Evolutionary conservation across 805 yeast genomes (phyloP).

Genomic region (Kregervanrija delftensis): DNA sequence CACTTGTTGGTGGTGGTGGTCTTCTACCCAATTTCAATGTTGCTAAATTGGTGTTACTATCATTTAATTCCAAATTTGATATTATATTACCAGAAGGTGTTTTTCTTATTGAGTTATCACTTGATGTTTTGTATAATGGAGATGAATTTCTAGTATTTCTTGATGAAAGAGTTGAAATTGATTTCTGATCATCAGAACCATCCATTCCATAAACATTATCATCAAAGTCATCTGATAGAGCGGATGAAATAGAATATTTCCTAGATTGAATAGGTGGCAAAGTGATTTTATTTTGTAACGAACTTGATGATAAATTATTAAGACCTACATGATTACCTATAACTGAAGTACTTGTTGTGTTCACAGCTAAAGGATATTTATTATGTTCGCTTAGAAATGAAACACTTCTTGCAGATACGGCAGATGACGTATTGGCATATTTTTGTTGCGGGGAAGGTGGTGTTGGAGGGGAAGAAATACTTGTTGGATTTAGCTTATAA

Average conservation of each 20-base stretch:
- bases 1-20: conserved; percentile 7
- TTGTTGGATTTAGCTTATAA: conserved; percentile 18
- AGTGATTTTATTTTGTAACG: neutral
- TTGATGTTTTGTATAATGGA: conserved; percentile 1
- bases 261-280: conserved; percentile 16
- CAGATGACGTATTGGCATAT: neutral
- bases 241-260: conserved; percentile 14
- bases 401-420: neutral
- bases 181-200: conserved; percentile 1
- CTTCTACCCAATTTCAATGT: neutral
- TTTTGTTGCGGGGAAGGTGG: conserved; percentile 7
- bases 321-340: too few species aligned
- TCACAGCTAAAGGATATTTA: too few species aligned
- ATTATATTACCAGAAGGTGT: neutral
- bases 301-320: too few species aligned
- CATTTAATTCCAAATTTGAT: neutral
- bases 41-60: neutral
- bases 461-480: conserved; percentile 15
- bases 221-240: conserved; percentile 10
- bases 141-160: conserved; percentile 12
- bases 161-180: conserved; percentile 3
- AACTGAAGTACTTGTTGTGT: too few species aligned
- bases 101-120: neutral
- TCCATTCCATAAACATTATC: conserved; percentile 5
- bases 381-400: too few species aligned